A percentile compares a stretch with the other conserved stretches of the same genome.
Evolutionary conservation across 208 protist species (phyloP).

Genomic region (Crithidia fasciculata): DNA sequence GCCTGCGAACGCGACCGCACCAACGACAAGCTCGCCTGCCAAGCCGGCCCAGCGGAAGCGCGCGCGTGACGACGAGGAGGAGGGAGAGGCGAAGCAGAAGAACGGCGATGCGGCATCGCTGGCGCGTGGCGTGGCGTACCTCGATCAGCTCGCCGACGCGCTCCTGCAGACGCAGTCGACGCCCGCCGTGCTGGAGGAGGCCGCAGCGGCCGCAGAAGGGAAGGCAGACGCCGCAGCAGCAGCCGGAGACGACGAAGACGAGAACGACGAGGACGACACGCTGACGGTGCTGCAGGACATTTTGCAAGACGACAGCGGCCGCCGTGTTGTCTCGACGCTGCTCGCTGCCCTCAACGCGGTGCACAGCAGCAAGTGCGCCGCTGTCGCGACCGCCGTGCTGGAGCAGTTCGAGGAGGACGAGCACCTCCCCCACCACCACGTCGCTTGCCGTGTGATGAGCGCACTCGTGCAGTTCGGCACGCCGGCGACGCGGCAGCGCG

Average conservation of each 20-base stretch:
- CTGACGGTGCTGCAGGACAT: slow-evolving; percentile 79
- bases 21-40: slow-evolving; percentile 16
- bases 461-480: slow-evolving; percentile 72
- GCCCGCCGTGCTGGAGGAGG: slow-evolving; percentile 42
- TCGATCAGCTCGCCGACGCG: slow-evolving; percentile 54
- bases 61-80: slow-evolving; percentile 24
- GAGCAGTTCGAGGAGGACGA: slow-evolving; percentile 86
- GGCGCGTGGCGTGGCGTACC: slow-evolving; percentile 18
- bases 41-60: slow-evolving; percentile 40
- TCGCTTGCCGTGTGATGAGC: slow-evolving; percentile 86
- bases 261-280: slow-evolving; percentile 49
- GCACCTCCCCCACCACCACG: slow-evolving; percentile 74
- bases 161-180: slow-evolving; percentile 56
- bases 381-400: slow-evolving; percentile 61
- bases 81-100: too few species aligned
- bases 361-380: slow-evolving; percentile 37
- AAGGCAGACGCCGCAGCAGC: slow-evolving; percentile 41
- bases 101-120: slow-evolving; percentile 10
- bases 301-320: slow-evolving; percentile 77
- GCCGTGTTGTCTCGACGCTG: slow-evolving; percentile 76
- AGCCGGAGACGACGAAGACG: slow-evolving; percentile 34
- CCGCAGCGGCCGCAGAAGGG: slow-evolving; percentile 24
- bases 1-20: not conserved
- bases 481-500: slow-evolving; percentile 41
- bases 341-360: slow-evolving; percentile 54